phyloP scores from a whole-genome alignment of 176 grass and related monocot genomes.

The bread wheat (Triticum aestivum) region IWGSC_CS_RefSeq_v2.1 NC_057811.1:350498139-350498638 shows the following conservation, averaged over 20 bases:
- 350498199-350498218: background rate
- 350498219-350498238: background rate
- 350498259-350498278: background rate
- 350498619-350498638: constrained; percentile 63
- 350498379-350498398: background rate
- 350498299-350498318: background rate
- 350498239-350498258: background rate
- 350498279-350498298: constrained; percentile 11
- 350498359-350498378: background rate
- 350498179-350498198: background rate
- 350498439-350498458: constrained; percentile 81
- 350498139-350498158: no score
- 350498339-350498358: constrained; percentile 14
- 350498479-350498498: constrained; percentile 77
- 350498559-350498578: constrained; percentile 65
- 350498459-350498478: constrained; percentile 62
- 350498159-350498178: background rate
- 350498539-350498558: constrained; percentile 88
- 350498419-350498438: constrained; percentile 53
- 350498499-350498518: constrained; percentile 70
- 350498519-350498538: constrained; percentile 86
- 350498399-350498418: background rate
- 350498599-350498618: constrained; percentile 66
- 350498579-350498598: constrained; percentile 67
- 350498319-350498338: constrained; percentile 11